These are phyloP conservation scores for Pichia membranifaciens DNA, from an alignment of 805 yeast species.

Conservation along the genomic window DNA sequence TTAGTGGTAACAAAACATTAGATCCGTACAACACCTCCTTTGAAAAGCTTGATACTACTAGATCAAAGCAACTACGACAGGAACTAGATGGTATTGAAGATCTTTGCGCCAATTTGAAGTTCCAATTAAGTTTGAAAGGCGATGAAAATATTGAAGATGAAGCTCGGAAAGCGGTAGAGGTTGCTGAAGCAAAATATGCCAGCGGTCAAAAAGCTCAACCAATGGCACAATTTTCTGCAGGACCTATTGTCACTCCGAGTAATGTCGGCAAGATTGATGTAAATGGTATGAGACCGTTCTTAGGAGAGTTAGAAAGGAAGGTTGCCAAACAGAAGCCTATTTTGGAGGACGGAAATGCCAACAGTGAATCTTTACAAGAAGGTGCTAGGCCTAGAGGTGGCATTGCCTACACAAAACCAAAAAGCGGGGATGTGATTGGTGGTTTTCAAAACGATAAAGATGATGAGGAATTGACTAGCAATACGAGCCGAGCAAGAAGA, in stretches of 20 bases:
- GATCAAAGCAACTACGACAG: slow-evolving; percentile 18
- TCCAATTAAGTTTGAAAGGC: slow-evolving; percentile 23
- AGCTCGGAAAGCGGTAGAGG: slow-evolving; percentile 20
- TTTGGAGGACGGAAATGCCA: background rate
- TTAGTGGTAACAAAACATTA: slow-evolving; percentile 19
- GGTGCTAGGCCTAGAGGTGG: background rate
- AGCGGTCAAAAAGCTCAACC: slow-evolving; percentile 25
- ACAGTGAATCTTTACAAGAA: no score
- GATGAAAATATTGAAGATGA: slow-evolving; percentile 17
- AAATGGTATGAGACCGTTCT: slow-evolving; percentile 33
- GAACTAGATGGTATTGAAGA: slow-evolving; percentile 24
- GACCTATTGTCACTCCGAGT: slow-evolving; percentile 9
- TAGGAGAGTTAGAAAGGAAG: slow-evolving; percentile 47
- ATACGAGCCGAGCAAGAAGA: background rate
- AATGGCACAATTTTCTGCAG: slow-evolving; percentile 17
- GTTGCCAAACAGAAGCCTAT: slow-evolving; percentile 40
- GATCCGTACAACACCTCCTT: slow-evolving; percentile 22
- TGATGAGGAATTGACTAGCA: background rate
- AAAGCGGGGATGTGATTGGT: background rate
- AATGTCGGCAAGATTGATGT: slow-evolving; percentile 17
- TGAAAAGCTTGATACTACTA: slow-evolving; percentile 13
- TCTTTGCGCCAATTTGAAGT: slow-evolving; percentile 23
- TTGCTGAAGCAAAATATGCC: slow-evolving; percentile 26
- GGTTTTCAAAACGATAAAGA: background rate
- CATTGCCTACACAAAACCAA: slow-evolving; percentile 5